Conservation (phyloP, 768 basidiomycete genomes). For the Panellus pusillus region DNA sequence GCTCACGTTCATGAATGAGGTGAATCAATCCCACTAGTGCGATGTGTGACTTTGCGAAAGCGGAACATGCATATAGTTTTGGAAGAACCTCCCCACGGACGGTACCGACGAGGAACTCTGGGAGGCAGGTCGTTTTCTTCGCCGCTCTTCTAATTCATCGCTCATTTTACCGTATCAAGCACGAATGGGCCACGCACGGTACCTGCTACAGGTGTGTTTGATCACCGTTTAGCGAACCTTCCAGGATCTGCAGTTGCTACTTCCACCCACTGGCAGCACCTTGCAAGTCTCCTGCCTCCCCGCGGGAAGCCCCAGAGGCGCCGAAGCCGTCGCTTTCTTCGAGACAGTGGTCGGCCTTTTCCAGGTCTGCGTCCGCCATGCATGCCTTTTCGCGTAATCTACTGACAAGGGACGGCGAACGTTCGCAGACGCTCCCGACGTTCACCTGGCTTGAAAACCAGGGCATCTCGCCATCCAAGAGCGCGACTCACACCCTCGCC, state of each 20-base stretch:
- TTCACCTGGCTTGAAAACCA: conserved; percentile 52
- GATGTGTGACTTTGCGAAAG: too few species aligned
- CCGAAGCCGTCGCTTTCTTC: conserved; percentile 49
- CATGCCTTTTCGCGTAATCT: too few species aligned
- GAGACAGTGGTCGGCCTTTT: conserved; percentile 36
- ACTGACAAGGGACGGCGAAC: too few species aligned
- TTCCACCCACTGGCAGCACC: conserved; percentile 33
- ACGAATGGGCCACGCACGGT: conserved; percentile 55
- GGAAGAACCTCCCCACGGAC: conserved; percentile 37
- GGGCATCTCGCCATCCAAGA: conserved; percentile 52
- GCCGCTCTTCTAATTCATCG: conserved; percentile 24
- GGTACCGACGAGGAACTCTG: conserved; percentile 46
- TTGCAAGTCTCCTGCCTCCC: conserved; percentile 40
- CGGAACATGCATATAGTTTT: conserved; percentile 28
- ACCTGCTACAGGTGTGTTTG: conserved; percentile 22
- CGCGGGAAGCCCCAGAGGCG: conserved; percentile 9
- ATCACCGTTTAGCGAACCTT: not conserved
- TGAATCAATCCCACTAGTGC: not conserved
- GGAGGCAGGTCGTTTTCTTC: conserved; percentile 43
- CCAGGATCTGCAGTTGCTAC: too few species aligned
- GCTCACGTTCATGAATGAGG: conserved; percentile 40
- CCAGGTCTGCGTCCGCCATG: conserved; percentile 17
- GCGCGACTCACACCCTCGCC: conserved; percentile 43
- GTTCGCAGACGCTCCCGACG: conserved; percentile 50
- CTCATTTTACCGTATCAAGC: conserved; percentile 29